Percentiles rank a stretch among this genome's conserved stretches.
phyloP scores from a whole-genome alignment of 2,329 filamentous ascomycete species.

The Pseudohalonectria lignicola region DNA sequence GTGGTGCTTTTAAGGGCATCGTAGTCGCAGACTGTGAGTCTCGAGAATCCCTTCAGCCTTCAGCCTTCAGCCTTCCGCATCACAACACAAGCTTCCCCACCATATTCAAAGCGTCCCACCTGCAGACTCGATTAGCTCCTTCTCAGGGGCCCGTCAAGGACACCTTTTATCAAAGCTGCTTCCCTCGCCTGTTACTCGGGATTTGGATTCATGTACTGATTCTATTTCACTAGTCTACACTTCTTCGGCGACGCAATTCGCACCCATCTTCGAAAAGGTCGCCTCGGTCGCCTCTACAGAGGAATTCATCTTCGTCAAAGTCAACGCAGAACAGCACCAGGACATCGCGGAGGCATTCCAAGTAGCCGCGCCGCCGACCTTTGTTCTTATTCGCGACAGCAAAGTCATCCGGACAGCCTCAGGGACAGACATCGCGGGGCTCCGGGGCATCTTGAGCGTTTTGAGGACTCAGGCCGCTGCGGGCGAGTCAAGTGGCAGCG shows the following conservation, averaged over 20 bases:
- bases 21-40: constrained; percentile 83
- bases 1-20: constrained; percentile 59
- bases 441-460: constrained; percentile 61
- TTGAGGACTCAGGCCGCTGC: constrained; percentile 55
- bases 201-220: too few relatives aligned
- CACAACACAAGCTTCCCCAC: too few relatives aligned
- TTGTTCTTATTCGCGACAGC: constrained; percentile 73
- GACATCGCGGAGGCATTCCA: constrained; percentile 64
- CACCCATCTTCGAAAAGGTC: too few relatives aligned
- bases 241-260: too few relatives aligned
- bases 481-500: constrained; percentile 23
- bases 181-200: too few relatives aligned
- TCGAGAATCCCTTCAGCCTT: too few relatives aligned
- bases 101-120: too few relatives aligned
- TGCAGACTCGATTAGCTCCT: too few relatives aligned
- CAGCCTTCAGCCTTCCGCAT: background rate
- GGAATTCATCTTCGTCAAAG: constrained; percentile 71
- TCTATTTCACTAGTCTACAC: too few relatives aligned
- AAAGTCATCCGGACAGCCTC: constrained; percentile 56
- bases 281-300: too few relatives aligned
- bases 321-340: constrained; percentile 45
- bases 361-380: constrained; percentile 76
- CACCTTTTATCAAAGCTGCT: too few relatives aligned
- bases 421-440: constrained; percentile 61
- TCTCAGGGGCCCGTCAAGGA: too few relatives aligned